A percentile compares a stretch with the other conserved stretches of the same genome.
These are phyloP conservation scores for Peribolospora kevripleyi DNA, from an alignment of 768 basidiomycete genomes.

Conservation along the genomic window DNA sequence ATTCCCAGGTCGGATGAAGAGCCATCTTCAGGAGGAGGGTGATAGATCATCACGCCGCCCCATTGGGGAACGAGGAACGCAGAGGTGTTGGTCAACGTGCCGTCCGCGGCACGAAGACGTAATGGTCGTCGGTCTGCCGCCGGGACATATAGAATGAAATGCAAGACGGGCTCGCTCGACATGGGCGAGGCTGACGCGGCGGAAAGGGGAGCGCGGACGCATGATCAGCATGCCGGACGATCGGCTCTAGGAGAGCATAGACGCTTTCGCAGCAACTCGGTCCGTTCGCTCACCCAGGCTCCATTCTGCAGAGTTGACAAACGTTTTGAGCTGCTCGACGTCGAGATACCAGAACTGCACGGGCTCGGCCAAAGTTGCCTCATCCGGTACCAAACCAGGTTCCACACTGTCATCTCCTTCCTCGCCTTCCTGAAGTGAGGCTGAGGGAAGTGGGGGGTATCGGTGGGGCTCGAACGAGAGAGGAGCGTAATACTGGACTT, in stretches of 20 bases:
- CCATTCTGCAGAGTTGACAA: conserved; percentile 93
- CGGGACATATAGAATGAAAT: conserved; percentile 76
- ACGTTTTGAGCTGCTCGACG: conserved; percentile 66
- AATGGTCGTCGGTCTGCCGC: conserved; percentile 37
- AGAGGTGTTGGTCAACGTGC: conserved; percentile 26
- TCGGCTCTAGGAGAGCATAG: neutral
- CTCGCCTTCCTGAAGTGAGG: conserved; percentile 18
- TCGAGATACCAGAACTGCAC: no score
- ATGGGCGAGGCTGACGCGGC: conserved; percentile 76
- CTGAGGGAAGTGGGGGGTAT: no score
- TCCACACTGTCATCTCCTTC: no score
- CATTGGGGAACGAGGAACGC: conserved; percentile 83
- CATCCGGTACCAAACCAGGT: no score
- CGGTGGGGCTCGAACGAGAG: conserved; percentile 50
- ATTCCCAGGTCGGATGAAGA: neutral
- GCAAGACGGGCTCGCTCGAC: conserved; percentile 77
- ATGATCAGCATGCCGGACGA: neutral
- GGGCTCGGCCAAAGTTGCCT: no score
- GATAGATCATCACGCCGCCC: conserved; percentile 65
- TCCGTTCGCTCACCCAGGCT: conserved; percentile 58
- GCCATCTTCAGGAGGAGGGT: conserved; percentile 18
- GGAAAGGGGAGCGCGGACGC: conserved; percentile 1
- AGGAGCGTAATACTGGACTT: conserved; percentile 76
- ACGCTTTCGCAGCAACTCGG: no score
- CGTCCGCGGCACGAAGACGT: conserved; percentile 21